These are phyloP conservation scores for Epichloe uncinata DNA, from an alignment of 2,329 filamentous ascomycete genomes.

Conservation along the genomic window DNA sequence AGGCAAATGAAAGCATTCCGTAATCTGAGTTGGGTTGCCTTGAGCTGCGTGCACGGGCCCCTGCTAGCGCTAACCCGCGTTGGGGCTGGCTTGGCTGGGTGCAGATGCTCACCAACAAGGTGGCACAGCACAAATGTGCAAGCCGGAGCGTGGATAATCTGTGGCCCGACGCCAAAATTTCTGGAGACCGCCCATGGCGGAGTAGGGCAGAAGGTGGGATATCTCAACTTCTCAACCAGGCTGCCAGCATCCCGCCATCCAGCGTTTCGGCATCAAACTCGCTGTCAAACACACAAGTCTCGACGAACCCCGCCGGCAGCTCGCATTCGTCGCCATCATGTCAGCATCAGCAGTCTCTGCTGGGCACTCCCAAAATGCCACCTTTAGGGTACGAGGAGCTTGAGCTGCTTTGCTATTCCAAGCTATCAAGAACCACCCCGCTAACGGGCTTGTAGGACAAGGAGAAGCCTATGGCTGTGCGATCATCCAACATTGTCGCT, in stretches of 20 bases:
- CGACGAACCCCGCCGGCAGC: constrained; percentile 13
- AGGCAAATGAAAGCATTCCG: constrained; percentile 24
- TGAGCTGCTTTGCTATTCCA: constrained; percentile 6
- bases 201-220: constrained; percentile 29
- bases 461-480: constrained; percentile 97
- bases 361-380: constrained; percentile 34
- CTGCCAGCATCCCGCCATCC: constrained; percentile 9
- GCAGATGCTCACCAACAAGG: constrained; percentile 3
- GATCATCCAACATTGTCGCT: constrained; percentile 91
- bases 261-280: constrained; percentile 16
- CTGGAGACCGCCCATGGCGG: constrained; percentile 19
- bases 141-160: constrained; percentile 27
- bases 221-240: constrained; percentile 22
- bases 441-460: constrained; percentile 49
- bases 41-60: constrained; percentile 23
- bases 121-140: constrained; percentile 6
- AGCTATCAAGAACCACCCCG: constrained; percentile 22
- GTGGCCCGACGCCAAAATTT: constrained; percentile 27
- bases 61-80: constrained; percentile 13
- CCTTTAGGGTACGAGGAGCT: constrained; percentile 40
- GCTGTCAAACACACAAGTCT: constrained; percentile 16
- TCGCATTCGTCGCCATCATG: constrained; percentile 30
- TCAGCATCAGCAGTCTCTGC: constrained; percentile 27
- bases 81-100: constrained; percentile 3
- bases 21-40: constrained; percentile 25